Percentiles rank a stretch among this genome's conserved stretches.
These are phyloP conservation scores for Ophiostoma perfectum DNA, from an alignment of 2,329 filamentous ascomycete species.

Conservation along the genomic window DNA sequence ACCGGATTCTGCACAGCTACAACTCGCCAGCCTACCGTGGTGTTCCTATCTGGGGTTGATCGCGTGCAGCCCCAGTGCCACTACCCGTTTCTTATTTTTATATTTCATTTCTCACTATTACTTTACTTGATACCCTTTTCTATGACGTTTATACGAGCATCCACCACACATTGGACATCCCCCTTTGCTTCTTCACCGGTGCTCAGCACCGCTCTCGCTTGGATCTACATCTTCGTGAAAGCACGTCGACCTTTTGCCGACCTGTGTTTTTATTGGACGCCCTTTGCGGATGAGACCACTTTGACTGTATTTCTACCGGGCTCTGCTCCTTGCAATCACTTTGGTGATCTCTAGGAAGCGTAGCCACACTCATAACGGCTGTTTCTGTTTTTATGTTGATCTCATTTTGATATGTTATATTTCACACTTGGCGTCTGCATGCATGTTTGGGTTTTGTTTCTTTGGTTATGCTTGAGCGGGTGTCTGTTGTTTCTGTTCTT, in stretches of 20 bases:
- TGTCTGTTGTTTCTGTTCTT: not conserved
- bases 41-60: slow-evolving; percentile 51
- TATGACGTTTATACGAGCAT: not conserved
- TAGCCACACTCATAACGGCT: slow-evolving; percentile 1
- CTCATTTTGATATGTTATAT: not conserved
- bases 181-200: too few relatives aligned
- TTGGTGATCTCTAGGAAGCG: not conserved
- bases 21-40: slow-evolving; percentile 53
- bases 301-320: not conserved
- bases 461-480: not conserved
- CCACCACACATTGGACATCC: not conserved
- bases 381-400: not conserved
- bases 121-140: not conserved
- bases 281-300: not conserved
- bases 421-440: not conserved
- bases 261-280: not conserved
- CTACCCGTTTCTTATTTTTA: not conserved
- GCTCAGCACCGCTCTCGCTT: too few relatives aligned
- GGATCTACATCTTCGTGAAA: not conserved
- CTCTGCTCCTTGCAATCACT: not conserved
- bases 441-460: not conserved
- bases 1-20: slow-evolving; percentile 53
- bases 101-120: not conserved
- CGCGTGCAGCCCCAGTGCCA: not conserved
- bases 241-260: not conserved